Percentiles rank a stretch among this genome's conserved stretches.
Evolutionary conservation across 306 rosid species (phyloP).

Genomic region (Quercus bicolor): DNA sequence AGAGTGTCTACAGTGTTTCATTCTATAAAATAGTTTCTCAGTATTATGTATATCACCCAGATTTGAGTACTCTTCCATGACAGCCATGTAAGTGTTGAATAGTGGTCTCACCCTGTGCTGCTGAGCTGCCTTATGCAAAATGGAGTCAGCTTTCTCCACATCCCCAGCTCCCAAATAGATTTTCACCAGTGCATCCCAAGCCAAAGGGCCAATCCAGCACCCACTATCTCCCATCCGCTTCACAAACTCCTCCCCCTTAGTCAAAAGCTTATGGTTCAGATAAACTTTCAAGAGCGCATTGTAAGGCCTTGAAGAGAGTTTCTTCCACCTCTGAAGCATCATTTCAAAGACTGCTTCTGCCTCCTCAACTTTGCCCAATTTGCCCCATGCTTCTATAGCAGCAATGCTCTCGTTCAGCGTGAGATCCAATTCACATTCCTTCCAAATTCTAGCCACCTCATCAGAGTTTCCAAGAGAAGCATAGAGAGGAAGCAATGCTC

Average conservation of each 20-base stretch:
- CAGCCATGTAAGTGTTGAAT: slow-evolving; percentile 6
- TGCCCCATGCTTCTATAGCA: slow-evolving; percentile 20
- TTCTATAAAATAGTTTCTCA: slow-evolving; percentile 19
- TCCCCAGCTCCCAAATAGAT: slow-evolving; percentile 13
- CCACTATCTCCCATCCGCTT: neutral
- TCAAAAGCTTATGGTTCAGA: neutral
- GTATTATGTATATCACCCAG: slow-evolving; percentile 22
- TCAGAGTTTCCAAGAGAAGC: slow-evolving; percentile 14
- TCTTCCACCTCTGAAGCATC: slow-evolving; percentile 13
- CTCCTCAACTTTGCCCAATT: slow-evolving; percentile 17
- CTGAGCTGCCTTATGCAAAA: slow-evolving; percentile 12
- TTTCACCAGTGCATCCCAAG: slow-evolving; percentile 24
- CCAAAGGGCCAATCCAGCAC: slow-evolving; percentile 11
- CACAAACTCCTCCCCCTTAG: slow-evolving; percentile 15
- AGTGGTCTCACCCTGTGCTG: neutral
- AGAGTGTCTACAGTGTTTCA: slow-evolving; percentile 2
- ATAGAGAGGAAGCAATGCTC: slow-evolving; percentile 11
- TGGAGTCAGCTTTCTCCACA: slow-evolving; percentile 14
- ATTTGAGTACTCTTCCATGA: slow-evolving; percentile 20
- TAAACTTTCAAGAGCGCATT: slow-evolving; percentile 14
- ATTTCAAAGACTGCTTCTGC: slow-evolving; percentile 23
- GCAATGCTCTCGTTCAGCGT: neutral
- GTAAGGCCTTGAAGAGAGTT: slow-evolving; percentile 11
- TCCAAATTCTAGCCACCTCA: slow-evolving; percentile 21
- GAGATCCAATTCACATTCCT: neutral